A percentile compares a stretch with the other conserved stretches of the same genome.
Conservation (phyloP, 1,284 basidiomycete species). For the Pisolithus thermaeus region DNA sequence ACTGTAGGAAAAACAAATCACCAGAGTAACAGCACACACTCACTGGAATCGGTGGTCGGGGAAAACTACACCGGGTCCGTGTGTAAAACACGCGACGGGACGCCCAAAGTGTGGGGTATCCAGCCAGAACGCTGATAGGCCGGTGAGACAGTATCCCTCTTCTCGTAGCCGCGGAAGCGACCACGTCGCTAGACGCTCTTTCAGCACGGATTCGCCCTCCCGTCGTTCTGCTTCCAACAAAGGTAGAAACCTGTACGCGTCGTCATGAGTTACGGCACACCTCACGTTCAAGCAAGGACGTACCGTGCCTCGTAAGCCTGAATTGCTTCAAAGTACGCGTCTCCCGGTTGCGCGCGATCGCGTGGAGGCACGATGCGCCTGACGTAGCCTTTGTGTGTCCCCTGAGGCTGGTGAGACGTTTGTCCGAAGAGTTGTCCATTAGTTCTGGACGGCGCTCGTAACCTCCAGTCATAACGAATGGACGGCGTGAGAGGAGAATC, state of each 20-base stretch:
- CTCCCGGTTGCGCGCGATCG: conserved; percentile 27
- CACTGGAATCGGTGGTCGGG: conserved; percentile 63
- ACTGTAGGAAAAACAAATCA: too few relatives aligned
- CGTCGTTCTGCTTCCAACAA: conserved; percentile 61
- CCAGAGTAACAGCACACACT: conserved; percentile 20
- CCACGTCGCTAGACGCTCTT: conserved; percentile 63
- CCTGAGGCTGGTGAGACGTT: conserved; percentile 3
- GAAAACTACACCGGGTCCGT: conserved; percentile 52
- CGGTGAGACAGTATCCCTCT: conserved; percentile 68
- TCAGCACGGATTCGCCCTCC: conserved; percentile 53
- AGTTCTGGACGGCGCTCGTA: conserved; percentile 30
- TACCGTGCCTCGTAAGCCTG: conserved; percentile 41
- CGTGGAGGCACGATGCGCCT: conserved; percentile 35
- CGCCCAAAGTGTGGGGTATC: conserved; percentile 54
- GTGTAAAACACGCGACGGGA: conserved; percentile 54
- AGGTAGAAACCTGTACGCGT: conserved; percentile 58
- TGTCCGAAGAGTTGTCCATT: conserved; percentile 1
- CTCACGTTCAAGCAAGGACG: too few relatives aligned
- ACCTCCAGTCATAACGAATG: conserved; percentile 36
- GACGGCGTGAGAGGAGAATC: conserved; percentile 23
- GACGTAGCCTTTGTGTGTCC: conserved; percentile 13
- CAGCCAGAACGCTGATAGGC: conserved; percentile 59
- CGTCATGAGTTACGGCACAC: too few relatives aligned
- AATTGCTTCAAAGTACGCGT: conserved; percentile 40
- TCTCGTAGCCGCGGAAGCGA: conserved; percentile 48